Evolutionary conservation across 1,139 yeast genomes (phyloP), one percentile per base, ranked within the genome.

Genomic region (Protomyces arabidopsidicola): DNA sequence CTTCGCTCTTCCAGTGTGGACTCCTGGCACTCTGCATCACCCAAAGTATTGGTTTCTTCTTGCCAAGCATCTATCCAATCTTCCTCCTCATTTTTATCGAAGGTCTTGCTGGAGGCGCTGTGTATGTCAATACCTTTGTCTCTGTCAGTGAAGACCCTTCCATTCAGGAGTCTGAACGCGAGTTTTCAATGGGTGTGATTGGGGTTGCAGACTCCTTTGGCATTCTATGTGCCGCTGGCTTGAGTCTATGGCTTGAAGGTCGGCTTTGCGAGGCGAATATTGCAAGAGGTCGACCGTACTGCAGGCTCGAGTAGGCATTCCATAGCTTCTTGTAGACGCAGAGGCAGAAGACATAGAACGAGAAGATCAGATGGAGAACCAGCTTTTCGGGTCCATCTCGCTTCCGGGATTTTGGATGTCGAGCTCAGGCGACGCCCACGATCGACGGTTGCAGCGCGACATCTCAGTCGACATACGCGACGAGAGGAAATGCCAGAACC

Each of bases 131-230:
- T 71, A 90, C 97, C 0, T 93, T 89, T 71, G 78, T 87, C 78
- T 79, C 84, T 16, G 93, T 90, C 0, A 81, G 88, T 55, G 96
- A 90, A 67, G 53, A 45, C 4, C n/a, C 42, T 3, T 79, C 82
- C 1, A 80, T 84, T 0, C 76, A 82, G 0, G 72, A 76, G 16
- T 70, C 76, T 0, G 82, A 84, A 65, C 79, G 96, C 62, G 98
- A 93, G 72, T 90, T 91, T 72, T 85, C 95, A 5, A 82, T 93
- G 82, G 98, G 97, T 0, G 84, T 95, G n/a, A 96, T 90, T 0
- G 90, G 96, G 0, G 84, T 91, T 66, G 89, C 97, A 68, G 98
- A 93, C 73, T 87, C 96, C 14, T 84, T 88, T 24, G 98, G 98
- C 0, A 84, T 91, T 36, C 88, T 90, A 3, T 54, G 87, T 1